These are phyloP conservation scores for Trichoderma oligosporum DNA, from an alignment of 2,329 filamentous ascomycete species.

Conservation along the genomic window DNA sequence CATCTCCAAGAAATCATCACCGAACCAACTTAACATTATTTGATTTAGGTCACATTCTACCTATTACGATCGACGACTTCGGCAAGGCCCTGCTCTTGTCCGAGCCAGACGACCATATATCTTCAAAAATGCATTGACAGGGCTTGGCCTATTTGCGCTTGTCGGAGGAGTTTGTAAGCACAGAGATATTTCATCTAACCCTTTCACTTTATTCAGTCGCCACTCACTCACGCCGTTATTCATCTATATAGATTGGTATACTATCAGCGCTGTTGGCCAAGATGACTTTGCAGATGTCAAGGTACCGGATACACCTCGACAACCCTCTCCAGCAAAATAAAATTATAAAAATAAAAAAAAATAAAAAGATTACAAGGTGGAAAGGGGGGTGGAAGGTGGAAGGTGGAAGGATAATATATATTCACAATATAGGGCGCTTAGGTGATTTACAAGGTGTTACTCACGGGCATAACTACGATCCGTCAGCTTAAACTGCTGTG, in stretches of 20 bases:
- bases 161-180: constrained; percentile 85
- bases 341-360: neutral
- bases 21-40: neutral
- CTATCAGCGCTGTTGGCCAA: constrained; percentile 81
- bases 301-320: constrained; percentile 69
- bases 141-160: constrained; percentile 68
- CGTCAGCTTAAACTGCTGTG: constrained; percentile 8
- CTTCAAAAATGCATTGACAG: constrained; percentile 81
- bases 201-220: neutral
- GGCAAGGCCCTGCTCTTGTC: constrained; percentile 83
- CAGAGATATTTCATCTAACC: neutral
- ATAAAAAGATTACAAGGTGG: neutral
- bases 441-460: neutral
- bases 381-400: too few relatives aligned
- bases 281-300: constrained; percentile 96
- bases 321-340: constrained; percentile 40
- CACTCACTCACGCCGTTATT: neutral
- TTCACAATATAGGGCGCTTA: neutral
- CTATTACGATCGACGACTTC: constrained; percentile 88
- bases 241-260: constrained; percentile 49
- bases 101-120: constrained; percentile 90
- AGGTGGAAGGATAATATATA: neutral
- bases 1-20: neutral
- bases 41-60: constrained; percentile 47
- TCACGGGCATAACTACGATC: neutral